Conservation (phyloP, 352 stramenopile species). For the Phytophthora litchii region DNA sequence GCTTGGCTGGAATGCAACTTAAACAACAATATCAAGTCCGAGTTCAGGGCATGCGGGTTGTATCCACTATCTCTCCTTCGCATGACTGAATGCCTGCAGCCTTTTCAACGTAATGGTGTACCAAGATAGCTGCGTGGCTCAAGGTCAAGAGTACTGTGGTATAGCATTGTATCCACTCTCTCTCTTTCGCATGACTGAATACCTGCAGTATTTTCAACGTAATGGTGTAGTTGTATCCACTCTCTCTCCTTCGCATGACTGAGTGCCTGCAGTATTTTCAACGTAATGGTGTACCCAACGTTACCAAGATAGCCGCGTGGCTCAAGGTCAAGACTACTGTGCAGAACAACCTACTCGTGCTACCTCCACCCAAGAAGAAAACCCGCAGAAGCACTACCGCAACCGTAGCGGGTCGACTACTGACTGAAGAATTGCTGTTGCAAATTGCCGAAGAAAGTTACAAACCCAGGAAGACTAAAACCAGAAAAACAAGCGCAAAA, state of each 20-base stretch:
- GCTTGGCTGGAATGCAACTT: conserved; percentile 9
- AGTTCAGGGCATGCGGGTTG: conserved; percentile 8
- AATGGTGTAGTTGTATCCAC: too few relatives aligned
- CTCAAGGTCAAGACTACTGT: neutral
- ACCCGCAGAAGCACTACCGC: neutral
- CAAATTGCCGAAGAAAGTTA: neutral
- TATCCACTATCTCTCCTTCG: conserved; percentile 13
- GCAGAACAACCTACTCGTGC: conserved; percentile 1
- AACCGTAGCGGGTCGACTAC: conserved; percentile 5
- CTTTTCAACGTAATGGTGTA: too few relatives aligned
- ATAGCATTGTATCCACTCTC: too few relatives aligned
- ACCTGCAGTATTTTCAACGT: neutral
- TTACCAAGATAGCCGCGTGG: neutral
- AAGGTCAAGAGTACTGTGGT: too few relatives aligned
- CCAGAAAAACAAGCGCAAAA: neutral
- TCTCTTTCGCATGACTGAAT: too few relatives aligned
- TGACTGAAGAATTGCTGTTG: conserved; percentile 1
- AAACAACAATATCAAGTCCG: conserved; percentile 4
- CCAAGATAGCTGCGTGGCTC: too few relatives aligned
- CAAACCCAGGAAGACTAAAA: neutral
- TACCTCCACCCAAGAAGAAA: neutral
- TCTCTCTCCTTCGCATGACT: too few relatives aligned
- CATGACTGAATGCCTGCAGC: neutral
- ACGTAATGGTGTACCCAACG: neutral
- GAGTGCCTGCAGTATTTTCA: neutral